Conservation (phyloP, 148 eudicot genomes). For the Spergularia marina region DNA sequence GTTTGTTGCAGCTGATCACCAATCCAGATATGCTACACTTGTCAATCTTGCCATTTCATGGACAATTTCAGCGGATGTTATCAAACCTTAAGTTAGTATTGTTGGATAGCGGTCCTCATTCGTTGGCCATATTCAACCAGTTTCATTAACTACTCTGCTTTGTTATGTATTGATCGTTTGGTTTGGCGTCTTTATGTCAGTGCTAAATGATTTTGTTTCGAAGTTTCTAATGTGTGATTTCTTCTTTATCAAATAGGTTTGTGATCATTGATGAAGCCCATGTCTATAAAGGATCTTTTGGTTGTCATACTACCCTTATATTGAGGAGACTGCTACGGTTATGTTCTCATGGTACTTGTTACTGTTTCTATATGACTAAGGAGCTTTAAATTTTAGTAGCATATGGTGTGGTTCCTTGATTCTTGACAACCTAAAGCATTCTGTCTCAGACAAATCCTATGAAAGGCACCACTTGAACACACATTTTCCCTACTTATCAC, state of each 20-base stretch:
- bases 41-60: conserved; percentile 90
- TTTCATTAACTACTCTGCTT: conserved; percentile 8
- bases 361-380: background rate
- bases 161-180: conserved; percentile 5
- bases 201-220: background rate
- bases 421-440: background rate
- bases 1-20: conserved; percentile 79
- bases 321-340: conserved; percentile 83
- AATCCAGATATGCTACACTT: conserved; percentile 96
- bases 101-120: conserved; percentile 15
- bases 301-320: conserved; percentile 89
- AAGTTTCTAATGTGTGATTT: conserved; percentile 9
- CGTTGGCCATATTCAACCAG: background rate
- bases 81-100: conserved; percentile 75
- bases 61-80: conserved; percentile 65
- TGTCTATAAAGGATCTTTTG: conserved; percentile 90
- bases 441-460: background rate
- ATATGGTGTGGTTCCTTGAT: conserved; percentile 2
- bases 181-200: background rate
- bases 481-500: background rate
- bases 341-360: conserved; percentile 80
- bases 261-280: conserved; percentile 93
- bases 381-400: background rate
- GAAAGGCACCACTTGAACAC: background rate
- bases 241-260: conserved; percentile 42